A percentile compares a stretch with the other conserved stretches of the same genome.
Conservation (phyloP, 345 rosid genomes). For the Stellera chamaejasme region DNA sequence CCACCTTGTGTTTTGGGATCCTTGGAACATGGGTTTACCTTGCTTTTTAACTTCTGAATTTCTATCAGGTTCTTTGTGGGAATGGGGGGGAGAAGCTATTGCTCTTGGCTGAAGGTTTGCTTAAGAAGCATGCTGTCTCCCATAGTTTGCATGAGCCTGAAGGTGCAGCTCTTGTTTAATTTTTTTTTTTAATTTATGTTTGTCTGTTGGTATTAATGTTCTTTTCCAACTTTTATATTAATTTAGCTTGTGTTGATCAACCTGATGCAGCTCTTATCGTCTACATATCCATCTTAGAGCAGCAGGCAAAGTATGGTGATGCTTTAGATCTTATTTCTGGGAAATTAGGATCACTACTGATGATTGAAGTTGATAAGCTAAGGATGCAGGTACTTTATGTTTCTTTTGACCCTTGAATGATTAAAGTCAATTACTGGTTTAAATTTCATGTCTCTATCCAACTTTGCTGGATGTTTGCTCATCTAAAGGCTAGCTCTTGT, state of each 20-base stretch:
- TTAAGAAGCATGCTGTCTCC: constrained; percentile 80
- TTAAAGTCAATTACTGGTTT: background rate
- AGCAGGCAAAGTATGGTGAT: constrained; percentile 69
- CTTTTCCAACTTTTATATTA: constrained; percentile 1
- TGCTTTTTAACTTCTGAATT: constrained; percentile 12
- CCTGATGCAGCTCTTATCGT: constrained; percentile 72
- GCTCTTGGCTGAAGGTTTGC: constrained; percentile 84
- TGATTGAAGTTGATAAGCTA: constrained; percentile 87
- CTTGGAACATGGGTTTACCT: background rate
- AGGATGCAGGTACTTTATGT: constrained; percentile 66
- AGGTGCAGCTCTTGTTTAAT: constrained; percentile 30
- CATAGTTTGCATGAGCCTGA: constrained; percentile 98
- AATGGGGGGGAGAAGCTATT: constrained; percentile 80
- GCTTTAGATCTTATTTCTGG: constrained; percentile 85
- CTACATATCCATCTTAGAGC: constrained; percentile 87
- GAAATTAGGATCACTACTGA: constrained; percentile 72
- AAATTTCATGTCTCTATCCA: background rate
- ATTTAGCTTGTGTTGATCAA: constrained; percentile 9
- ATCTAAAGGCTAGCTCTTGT: background rate
- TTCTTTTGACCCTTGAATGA: background rate
- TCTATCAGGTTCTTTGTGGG: constrained; percentile 68
- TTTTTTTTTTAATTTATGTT: background rate
- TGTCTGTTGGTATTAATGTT: background rate
- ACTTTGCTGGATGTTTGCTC: background rate
- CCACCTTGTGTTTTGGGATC: no score